These are phyloP conservation scores for Talaromyces thailandensis DNA, from an alignment of 495 filamentous ascomycete species.

Conservation along the genomic window DNA sequence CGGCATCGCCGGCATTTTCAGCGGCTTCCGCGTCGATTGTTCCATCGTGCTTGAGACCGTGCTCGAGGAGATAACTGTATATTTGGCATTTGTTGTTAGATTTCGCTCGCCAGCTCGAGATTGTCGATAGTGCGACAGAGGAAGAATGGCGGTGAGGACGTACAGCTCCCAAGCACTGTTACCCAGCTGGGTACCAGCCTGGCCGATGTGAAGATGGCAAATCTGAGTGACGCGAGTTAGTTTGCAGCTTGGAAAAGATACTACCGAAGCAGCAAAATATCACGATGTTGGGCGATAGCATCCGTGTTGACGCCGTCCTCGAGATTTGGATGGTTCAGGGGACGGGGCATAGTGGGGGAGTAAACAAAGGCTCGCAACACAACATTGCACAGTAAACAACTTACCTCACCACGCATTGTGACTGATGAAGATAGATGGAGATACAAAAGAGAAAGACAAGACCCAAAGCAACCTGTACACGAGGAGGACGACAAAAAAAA, in stretches of 20 bases:
- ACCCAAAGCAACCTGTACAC: neutral
- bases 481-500: neutral
- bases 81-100: neutral
- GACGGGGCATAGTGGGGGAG: constrained; percentile 6
- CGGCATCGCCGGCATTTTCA: constrained; percentile 52
- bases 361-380: constrained; percentile 7
- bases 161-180: constrained; percentile 96
- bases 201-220: constrained; percentile 84
- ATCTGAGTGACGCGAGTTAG: constrained; percentile 40
- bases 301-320: neutral
- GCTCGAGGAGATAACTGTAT: constrained; percentile 78
- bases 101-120: neutral
- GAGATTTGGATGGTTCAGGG: constrained; percentile 1
- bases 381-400: neutral
- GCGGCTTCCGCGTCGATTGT: constrained; percentile 50
- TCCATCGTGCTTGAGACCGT: constrained; percentile 75
- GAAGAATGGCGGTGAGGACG: constrained; percentile 42
- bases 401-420: constrained; percentile 9
- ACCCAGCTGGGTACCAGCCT: constrained; percentile 88
- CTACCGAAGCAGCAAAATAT: neutral
- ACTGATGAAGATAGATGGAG: neutral
- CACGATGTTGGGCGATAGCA: neutral
- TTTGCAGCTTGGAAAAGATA: neutral
- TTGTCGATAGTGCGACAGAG: constrained; percentile 2
- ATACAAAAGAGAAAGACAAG: neutral